These are phyloP conservation scores for Lotmaria passim DNA, from an alignment of 208 protist species.

Conservation along the genomic window DNA sequence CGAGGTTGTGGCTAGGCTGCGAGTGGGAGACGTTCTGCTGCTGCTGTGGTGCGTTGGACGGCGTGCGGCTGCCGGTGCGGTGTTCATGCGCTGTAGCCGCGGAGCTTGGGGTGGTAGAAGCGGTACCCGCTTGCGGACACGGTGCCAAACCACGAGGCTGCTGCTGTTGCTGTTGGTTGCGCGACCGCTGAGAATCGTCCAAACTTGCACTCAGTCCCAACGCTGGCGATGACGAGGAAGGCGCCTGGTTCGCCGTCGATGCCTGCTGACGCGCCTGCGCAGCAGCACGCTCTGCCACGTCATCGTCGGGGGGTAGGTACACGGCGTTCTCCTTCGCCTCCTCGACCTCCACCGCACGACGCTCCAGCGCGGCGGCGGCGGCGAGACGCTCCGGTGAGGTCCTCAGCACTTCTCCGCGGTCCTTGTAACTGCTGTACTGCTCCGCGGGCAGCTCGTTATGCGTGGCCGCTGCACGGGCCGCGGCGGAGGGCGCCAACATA, in stretches of 20 bases:
- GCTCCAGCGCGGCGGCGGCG: slow-evolving; percentile 17
- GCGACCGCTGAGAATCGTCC: slow-evolving; percentile 9
- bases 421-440: slow-evolving; percentile 28
- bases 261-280: slow-evolving; percentile 6
- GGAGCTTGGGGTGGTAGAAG: slow-evolving; percentile 2
- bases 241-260: not conserved
- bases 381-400: slow-evolving; percentile 29
- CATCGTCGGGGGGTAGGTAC: slow-evolving; percentile 1
- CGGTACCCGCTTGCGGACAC: not conserved
- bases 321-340: not conserved
- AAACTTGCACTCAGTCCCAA: not conserved
- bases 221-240: not conserved
- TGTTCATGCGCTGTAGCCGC: not conserved
- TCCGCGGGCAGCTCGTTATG: slow-evolving; percentile 23
- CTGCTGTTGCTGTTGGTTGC: slow-evolving; percentile 1
- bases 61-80: not conserved
- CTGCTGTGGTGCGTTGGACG: not conserved
- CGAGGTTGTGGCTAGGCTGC: not conserved
- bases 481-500: slow-evolving; percentile 6
- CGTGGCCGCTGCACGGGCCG: slow-evolving; percentile 10
- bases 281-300: slow-evolving; percentile 1
- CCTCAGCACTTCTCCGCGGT: not conserved
- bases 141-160: not conserved
- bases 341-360: not conserved
- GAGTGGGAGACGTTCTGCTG: too few species aligned